These are phyloP conservation scores for Sphagnum contortum DNA, from an alignment of 225 moss, liverwort and hornwort genomes.

Conservation along the genomic window DNA sequence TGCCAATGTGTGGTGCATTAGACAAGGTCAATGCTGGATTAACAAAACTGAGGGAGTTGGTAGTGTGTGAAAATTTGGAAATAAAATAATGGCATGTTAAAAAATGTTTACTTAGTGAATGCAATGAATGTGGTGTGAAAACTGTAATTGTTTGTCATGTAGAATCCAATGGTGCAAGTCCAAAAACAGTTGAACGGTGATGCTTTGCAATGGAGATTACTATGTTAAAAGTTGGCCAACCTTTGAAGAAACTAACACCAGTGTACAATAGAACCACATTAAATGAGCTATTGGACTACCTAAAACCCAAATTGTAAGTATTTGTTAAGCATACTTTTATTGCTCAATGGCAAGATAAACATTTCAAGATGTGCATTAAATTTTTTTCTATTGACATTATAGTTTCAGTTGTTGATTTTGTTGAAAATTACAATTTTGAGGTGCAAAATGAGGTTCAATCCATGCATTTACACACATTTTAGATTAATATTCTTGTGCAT, in stretches of 20 bases:
- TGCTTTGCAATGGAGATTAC: slow-evolving; percentile 2
- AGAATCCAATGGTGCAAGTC: neutral
- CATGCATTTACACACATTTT: neutral
- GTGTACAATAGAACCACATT: neutral
- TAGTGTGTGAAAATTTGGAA: neutral
- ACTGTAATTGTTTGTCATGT: neutral
- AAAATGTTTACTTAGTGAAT: neutral
- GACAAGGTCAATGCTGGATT: neutral
- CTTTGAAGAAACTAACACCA: neutral
- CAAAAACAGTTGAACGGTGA: neutral
- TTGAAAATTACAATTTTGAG: neutral
- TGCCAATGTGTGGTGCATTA: neutral
- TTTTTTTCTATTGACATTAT: neutral
- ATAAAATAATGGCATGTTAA: slow-evolving; percentile 1
- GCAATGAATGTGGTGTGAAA: slow-evolving; percentile 1
- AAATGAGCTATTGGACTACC: neutral
- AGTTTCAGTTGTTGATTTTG: neutral
- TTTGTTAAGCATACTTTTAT: neutral
- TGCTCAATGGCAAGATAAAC: neutral
- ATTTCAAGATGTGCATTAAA: neutral
- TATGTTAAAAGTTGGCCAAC: neutral
- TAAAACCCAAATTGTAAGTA: slow-evolving; percentile 2
- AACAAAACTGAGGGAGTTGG: neutral
- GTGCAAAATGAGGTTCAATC: neutral
- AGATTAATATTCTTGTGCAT: neutral